Base-by-base conservation (phyloP, 768 basidiomycete species). In the Omphalotus guepiniiformis region DNA sequence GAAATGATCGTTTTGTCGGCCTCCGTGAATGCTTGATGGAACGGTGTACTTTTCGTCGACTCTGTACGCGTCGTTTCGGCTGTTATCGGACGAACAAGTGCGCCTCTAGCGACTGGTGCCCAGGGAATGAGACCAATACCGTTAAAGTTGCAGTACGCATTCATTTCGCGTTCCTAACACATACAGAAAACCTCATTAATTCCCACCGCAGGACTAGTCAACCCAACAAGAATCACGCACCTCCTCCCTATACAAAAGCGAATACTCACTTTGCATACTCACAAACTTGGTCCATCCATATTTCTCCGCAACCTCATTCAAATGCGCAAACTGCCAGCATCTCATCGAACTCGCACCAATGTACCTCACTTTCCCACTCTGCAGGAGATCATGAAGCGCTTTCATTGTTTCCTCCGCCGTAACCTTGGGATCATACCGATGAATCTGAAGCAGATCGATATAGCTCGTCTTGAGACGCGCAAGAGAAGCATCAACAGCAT, bases 211-310 rank as follows among this genome's bases (percentile, higher is more conserved):
- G 19, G 36, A 1, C 22, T 15, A 23, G n/a, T 26, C 12, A 8
- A 28, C 6, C 5, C 18, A 18, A 13, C 19, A 18, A 12, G 7
- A 16, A 12, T n/a, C 11, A 37, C 39, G 23, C 7, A 53, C 51
- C 57, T 78, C 75, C 44, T 75, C 70, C 26, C 75, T 63, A 53
- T 79, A 79, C 18, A 76, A 58, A 3, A 76, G 57, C 26, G 65
- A 73, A 51, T 78, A 70, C 45, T 71, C 69, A 42, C 71, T 65
- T 56, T 78, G 78, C 68, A 78, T 75, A 42, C 72, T 70, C 42
- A 76, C 63, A 49, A 78, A 79, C 43, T 62, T 68, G 7, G 76
- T 74, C 62, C 73, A 72, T 7, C 68, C 67, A 9, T 72, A 48
- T 45, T 57, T 57, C 27, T 58, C 50, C 3, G 73, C 73, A 1